These are phyloP conservation scores for Jaltomata sinuosa DNA, from an alignment of 257 asterid species.

Conservation along the genomic window DNA sequence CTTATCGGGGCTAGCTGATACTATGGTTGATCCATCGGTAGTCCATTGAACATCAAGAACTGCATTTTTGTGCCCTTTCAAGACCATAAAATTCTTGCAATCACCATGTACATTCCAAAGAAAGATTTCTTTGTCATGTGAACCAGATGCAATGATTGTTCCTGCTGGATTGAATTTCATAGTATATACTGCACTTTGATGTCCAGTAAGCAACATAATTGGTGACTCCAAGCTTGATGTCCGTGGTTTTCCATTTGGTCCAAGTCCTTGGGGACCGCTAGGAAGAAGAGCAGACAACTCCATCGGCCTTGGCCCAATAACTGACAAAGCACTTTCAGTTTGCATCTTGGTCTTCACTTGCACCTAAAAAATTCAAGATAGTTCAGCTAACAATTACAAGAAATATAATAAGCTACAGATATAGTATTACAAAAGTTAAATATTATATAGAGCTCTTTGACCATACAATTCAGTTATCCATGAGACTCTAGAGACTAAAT, in stretches of 20 bases:
- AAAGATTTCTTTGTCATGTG: conserved; percentile 87
- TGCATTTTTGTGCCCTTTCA: conserved; percentile 95
- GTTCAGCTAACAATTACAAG: background rate
- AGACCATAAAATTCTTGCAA: conserved; percentile 83
- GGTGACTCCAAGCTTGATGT: conserved; percentile 88
- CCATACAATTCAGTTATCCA: background rate
- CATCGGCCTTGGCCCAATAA: conserved; percentile 73
- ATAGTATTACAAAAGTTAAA: background rate
- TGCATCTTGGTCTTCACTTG: conserved; percentile 39
- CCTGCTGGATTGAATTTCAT: conserved; percentile 94
- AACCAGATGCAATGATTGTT: conserved; percentile 80
- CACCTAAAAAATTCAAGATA: background rate
- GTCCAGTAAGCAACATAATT: conserved; percentile 81
- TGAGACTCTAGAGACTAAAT: background rate
- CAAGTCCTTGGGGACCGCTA: conserved; percentile 33
- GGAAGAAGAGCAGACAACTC: conserved; percentile 42
- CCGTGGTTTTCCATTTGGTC: conserved; percentile 56
- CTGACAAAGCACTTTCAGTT: conserved; percentile 80
- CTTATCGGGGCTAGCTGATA: conserved; percentile 93
- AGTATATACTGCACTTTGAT: conserved; percentile 83
- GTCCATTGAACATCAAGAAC: conserved; percentile 93
- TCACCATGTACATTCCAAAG: conserved; percentile 83
- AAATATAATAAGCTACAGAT: background rate
- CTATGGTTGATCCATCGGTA: conserved; percentile 75
- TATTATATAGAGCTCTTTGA: background rate